These are phyloP conservation scores for Gastrodia elata DNA, from an alignment of 106 monocot genomes.

Conservation along the genomic window DNA sequence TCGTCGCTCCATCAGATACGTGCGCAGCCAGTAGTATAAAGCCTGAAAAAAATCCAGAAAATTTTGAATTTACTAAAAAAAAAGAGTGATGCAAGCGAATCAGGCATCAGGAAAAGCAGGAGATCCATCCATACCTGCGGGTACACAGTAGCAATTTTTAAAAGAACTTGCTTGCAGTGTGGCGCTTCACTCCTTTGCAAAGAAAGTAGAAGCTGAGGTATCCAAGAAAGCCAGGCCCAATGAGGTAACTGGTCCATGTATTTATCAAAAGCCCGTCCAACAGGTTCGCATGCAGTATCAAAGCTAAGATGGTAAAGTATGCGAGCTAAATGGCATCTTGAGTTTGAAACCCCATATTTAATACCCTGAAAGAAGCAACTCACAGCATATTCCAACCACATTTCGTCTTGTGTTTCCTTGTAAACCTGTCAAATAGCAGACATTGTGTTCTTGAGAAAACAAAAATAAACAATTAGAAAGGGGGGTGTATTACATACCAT, in stretches of 20 bases:
- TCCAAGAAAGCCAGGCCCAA: conserved; percentile 99
- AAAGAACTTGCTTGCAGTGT: conserved; percentile 82
- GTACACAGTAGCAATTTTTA: conserved; percentile 80
- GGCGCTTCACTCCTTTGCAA: conserved; percentile 88
- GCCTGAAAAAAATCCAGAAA: conserved; percentile 41
- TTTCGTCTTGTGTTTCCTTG: conserved; percentile 82
- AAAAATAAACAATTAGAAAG: background rate
- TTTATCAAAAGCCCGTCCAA: conserved; percentile 84
- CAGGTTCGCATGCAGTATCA: conserved; percentile 82
- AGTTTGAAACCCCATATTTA: conserved; percentile 90
- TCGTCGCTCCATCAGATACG: conserved; percentile 96
- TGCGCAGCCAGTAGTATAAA: conserved; percentile 96
- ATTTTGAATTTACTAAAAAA: background rate
- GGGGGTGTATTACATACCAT: conserved; percentile 40
- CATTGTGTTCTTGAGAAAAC: background rate
- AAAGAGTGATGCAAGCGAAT: background rate
- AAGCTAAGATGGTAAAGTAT: conserved; percentile 97
- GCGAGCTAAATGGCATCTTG: conserved; percentile 89
- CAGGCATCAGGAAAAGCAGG: background rate
- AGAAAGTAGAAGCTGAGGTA: conserved; percentile 90
- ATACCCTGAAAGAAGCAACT: conserved; percentile 97
- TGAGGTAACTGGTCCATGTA: conserved; percentile 94
- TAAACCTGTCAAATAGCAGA: conserved; percentile 46
- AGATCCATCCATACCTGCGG: conserved; percentile 58
- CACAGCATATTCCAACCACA: conserved; percentile 94